These are phyloP conservation scores for Annulohypoxylon maeteangense DNA, from an alignment of 495 filamentous ascomycete species.

Conservation along the genomic window DNA sequence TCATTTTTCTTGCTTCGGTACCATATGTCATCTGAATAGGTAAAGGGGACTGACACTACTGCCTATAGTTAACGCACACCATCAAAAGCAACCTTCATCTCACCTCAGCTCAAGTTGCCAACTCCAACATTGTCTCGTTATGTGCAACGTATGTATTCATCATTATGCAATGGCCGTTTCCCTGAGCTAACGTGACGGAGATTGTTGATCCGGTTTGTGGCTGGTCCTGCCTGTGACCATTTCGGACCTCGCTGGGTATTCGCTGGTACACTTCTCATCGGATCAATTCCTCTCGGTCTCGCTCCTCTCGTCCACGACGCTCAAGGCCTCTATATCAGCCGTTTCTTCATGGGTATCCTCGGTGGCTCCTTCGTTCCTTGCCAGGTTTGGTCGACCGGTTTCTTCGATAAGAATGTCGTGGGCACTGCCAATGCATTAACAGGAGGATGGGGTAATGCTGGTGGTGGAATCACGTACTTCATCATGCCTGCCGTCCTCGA, in stretches of 20 bases:
- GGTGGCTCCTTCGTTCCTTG: constrained; percentile 93
- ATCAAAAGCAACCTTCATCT: constrained; percentile 83
- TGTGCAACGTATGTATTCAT: constrained; percentile 75
- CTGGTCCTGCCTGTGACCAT: constrained; percentile 85
- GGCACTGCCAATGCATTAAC: constrained; percentile 90
- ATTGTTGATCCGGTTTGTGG: constrained; percentile 80
- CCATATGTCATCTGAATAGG: constrained; percentile 22
- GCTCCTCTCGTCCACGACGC: constrained; percentile 79
- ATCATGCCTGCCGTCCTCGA: constrained; percentile 94
- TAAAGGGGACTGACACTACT: not conserved
- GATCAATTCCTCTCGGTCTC: constrained; percentile 83
- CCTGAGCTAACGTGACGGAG: constrained; percentile 51
- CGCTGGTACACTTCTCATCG: constrained; percentile 75
- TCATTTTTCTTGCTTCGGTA: not conserved
- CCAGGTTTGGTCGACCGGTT: constrained; percentile 95
- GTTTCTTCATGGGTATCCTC: constrained; percentile 94
- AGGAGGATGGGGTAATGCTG: constrained; percentile 88
- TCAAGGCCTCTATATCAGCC: constrained; percentile 75
- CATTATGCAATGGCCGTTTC: not conserved
- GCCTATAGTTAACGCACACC: constrained; percentile 71
- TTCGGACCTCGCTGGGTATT: constrained; percentile 87
- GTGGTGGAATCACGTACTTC: constrained; percentile 89
- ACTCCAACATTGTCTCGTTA: constrained; percentile 92
- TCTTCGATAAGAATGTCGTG: constrained; percentile 95
- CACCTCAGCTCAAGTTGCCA: constrained; percentile 76